These are phyloP conservation scores for Nymphaea colorata DNA, from an alignment of 164 flowering plant species.

Conservation along the genomic window DNA sequence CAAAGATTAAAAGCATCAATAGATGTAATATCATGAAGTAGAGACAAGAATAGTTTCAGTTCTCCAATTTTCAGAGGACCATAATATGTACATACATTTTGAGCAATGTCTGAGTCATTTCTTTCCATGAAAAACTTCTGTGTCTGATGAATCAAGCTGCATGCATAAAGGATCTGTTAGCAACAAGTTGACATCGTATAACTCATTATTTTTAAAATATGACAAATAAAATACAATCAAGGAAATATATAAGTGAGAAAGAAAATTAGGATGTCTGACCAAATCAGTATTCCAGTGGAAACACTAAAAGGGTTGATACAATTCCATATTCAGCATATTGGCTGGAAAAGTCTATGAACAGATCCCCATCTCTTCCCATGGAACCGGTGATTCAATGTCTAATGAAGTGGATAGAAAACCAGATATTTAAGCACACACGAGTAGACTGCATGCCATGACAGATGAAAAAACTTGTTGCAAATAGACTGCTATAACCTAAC, in stretches of 20 bases:
- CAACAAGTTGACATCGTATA: too few species aligned
- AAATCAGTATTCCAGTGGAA: neutral
- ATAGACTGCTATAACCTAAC: neutral
- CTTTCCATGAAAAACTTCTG: constrained; percentile 55
- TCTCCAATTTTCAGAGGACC: neutral
- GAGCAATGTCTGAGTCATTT: constrained; percentile 43
- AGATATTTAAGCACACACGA: neutral
- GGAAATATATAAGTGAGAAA: too few species aligned
- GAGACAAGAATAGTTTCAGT: neutral
- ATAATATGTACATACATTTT: constrained; percentile 43
- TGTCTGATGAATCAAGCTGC: constrained; percentile 76
- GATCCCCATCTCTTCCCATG: too few species aligned
- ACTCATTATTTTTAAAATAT: too few species aligned
- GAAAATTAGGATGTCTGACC: neutral
- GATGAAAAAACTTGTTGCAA: neutral
- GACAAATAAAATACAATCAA: too few species aligned
- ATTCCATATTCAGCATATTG: too few species aligned
- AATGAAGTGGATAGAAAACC: neutral
- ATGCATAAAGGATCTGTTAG: constrained; percentile 5
- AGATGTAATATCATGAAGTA: neutral
- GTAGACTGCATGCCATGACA: neutral
- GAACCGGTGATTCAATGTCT: neutral
- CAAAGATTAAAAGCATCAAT: too few species aligned
- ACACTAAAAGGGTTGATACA: neutral
- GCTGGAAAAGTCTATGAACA: too few species aligned